Evolutionary conservation across 768 basidiomycete species (phyloP).

Genomic region (Xerocomellus amylosporus): DNA sequence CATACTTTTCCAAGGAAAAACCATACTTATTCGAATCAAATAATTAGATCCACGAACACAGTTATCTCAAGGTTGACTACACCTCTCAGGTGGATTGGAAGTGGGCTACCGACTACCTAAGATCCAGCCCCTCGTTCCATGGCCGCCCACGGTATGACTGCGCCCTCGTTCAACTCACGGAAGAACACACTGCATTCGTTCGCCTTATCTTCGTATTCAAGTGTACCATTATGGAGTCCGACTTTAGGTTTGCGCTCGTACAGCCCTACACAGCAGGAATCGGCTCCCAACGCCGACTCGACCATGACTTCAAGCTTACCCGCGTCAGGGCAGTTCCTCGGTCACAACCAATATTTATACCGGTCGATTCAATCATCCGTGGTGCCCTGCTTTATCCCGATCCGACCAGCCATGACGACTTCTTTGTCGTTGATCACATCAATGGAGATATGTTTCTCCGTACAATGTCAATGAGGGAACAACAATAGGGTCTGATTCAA

Average conservation of each 20-base stretch:
- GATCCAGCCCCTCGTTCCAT: conserved; percentile 31
- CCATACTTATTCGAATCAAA: neutral
- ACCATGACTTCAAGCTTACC: neutral
- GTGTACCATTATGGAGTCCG: neutral
- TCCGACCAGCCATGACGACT: neutral
- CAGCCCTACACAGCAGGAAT: neutral
- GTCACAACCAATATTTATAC: neutral
- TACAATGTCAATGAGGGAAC: neutral
- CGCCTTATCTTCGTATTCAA: neutral
- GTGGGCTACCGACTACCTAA: conserved; percentile 24
- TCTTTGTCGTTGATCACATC: neutral
- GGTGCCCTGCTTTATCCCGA: neutral
- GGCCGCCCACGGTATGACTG: conserved; percentile 24
- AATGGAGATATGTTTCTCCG: neutral
- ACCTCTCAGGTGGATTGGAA: conserved; percentile 20
- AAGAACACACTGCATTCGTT: neutral
- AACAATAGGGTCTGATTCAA: too few species aligned
- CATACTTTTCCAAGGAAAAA: neutral
- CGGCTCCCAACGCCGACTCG: neutral
- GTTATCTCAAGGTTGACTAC: neutral
- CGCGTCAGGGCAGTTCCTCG: neutral
- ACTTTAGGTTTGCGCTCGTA: conserved; percentile 1
- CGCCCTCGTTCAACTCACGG: conserved; percentile 2
- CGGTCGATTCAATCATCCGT: neutral
- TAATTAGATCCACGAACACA: neutral